Conservation (phyloP, 2,329 filamentous ascomycete species). For the Westerdykella aurantiaca region DNA sequence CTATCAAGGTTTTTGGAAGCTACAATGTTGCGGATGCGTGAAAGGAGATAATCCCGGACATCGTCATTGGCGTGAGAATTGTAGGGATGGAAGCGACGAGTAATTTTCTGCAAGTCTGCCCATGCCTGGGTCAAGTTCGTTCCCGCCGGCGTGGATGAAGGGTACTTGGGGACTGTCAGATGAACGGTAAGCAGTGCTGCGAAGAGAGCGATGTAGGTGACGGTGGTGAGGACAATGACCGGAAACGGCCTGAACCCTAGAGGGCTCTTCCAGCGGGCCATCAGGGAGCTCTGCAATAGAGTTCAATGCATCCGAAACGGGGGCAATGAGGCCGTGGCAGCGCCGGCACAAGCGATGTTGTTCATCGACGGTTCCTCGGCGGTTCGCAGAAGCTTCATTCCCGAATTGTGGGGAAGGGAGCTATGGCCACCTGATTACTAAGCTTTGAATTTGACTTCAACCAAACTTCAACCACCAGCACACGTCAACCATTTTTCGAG, state of each 20-base stretch:
- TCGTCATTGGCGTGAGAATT: conserved; percentile 79
- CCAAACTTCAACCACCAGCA: not conserved
- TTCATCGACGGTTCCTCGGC: not conserved
- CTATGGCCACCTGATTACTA: conserved; percentile 1
- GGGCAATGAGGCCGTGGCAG: conserved; percentile 4
- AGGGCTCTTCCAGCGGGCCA: conserved; percentile 38
- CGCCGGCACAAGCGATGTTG: conserved; percentile 2
- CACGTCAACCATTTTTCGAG: too few species aligned
- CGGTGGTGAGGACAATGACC: conserved; percentile 72
- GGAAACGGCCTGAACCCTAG: conserved; percentile 74
- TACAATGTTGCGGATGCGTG: conserved; percentile 65
- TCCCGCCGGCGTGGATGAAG: conserved; percentile 53
- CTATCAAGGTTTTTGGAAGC: conserved; percentile 46
- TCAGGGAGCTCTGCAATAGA: conserved; percentile 6
- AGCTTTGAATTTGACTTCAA: not conserved
- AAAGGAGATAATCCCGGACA: conserved; percentile 69
- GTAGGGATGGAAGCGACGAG: conserved; percentile 74
- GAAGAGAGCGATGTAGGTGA: conserved; percentile 72
- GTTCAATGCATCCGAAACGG: conserved; percentile 1
- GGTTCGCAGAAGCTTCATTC: not conserved
- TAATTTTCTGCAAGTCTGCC: conserved; percentile 73
- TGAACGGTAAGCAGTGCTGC: conserved; percentile 68
- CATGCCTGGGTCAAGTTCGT: conserved; percentile 82
- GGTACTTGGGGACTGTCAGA: conserved; percentile 65
- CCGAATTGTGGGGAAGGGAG: not conserved